Conservation (phyloP, 78 protist genomes). For the Pigoraptor vietnamica region DNA sequence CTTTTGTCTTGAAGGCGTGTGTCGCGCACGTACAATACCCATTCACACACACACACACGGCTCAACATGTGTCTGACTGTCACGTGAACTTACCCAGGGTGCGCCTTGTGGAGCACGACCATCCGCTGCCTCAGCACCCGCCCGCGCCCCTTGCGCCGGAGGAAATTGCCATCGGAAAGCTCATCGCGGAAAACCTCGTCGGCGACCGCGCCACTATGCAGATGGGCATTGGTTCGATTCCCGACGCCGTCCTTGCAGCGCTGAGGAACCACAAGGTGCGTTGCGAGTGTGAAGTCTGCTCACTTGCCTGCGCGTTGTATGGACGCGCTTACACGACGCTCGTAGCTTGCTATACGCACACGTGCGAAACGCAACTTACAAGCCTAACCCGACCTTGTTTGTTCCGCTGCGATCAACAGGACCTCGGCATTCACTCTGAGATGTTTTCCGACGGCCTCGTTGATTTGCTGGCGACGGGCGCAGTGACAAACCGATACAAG, state of each 20-base stretch:
- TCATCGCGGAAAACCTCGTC: slow-evolving; percentile 20
- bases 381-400: too few relatives aligned
- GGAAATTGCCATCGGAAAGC: background rate
- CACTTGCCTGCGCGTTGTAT: background rate
- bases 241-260: slow-evolving; percentile 14
- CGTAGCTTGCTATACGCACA: too few relatives aligned
- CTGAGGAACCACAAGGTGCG: background rate
- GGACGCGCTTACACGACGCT: too few relatives aligned
- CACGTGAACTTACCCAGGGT: background rate
- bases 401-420: background rate
- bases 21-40: too few relatives aligned
- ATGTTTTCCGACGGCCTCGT: slow-evolving; percentile 28
- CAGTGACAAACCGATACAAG: slow-evolving; percentile 21
- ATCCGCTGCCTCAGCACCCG: background rate
- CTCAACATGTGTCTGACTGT: background rate
- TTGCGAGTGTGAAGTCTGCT: background rate
- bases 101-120: background rate
- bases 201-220: slow-evolving; percentile 32
- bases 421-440: slow-evolving; percentile 66
- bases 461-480: slow-evolving; percentile 32
- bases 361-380: too few relatives aligned
- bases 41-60: too few relatives aligned
- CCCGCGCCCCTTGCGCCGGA: background rate
- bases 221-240: slow-evolving; percentile 55
- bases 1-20: too few relatives aligned